Conservation (phyloP, 345 rosid species). For the Brassica cretica region DNA sequence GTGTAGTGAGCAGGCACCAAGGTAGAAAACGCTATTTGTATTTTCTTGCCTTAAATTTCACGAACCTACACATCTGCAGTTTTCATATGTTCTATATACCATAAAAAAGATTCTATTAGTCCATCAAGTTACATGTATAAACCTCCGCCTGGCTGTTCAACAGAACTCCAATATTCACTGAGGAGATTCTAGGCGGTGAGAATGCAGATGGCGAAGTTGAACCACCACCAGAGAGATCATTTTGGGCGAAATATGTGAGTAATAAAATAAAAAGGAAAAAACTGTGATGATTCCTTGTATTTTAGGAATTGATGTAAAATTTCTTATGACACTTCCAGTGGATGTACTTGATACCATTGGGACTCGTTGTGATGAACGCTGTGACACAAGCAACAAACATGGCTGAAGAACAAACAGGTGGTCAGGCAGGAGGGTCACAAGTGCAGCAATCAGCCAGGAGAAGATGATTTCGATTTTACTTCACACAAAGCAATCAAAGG, state of each 20-base stretch:
- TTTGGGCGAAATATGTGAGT: slow-evolving; percentile 98
- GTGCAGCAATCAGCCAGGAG: slow-evolving; percentile 56
- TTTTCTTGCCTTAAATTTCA: not conserved
- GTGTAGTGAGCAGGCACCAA: slow-evolving; percentile 81
- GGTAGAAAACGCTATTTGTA: slow-evolving; percentile 45
- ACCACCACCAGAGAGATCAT: slow-evolving; percentile 77
- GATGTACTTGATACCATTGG: slow-evolving; percentile 94
- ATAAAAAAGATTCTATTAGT: not conserved
- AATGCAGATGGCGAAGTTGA: slow-evolving; percentile 63
- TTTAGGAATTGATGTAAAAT: slow-evolving; percentile 1
- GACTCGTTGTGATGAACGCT: slow-evolving; percentile 87
- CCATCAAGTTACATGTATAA: not conserved
- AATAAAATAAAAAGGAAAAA: not conserved
- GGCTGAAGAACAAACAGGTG: slow-evolving; percentile 73
- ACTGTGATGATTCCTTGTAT: slow-evolving; percentile 2
- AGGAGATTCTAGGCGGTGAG: slow-evolving; percentile 61
- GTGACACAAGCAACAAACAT: slow-evolving; percentile 89
- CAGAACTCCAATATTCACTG: slow-evolving; percentile 79
- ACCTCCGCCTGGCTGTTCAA: not conserved
- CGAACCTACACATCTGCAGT: not conserved
- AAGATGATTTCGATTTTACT: slow-evolving; percentile 48
- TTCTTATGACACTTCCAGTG: slow-evolving; percentile 53
- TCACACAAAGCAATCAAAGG: slow-evolving; percentile 8
- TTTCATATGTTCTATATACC: not conserved
- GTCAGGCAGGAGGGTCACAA: slow-evolving; percentile 50